Evolutionary conservation across 345 rosid species (phyloP), one percentile per base, ranked within the genome.

Genomic region (Bruguiera gymnorhiza): DNA sequence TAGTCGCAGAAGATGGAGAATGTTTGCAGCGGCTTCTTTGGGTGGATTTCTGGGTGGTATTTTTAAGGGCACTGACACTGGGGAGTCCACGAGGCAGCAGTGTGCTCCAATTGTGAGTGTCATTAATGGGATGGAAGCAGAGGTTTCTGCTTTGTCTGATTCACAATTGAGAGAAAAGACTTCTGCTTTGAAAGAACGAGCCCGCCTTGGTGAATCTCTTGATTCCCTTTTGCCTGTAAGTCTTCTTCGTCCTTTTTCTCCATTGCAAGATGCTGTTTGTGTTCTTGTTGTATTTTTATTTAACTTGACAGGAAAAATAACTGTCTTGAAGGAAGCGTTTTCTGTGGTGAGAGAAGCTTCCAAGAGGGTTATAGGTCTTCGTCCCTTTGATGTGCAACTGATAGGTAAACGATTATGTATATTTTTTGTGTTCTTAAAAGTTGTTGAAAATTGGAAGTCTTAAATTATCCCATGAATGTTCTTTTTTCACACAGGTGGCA

Each of bases 261-360:
- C 50, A 3, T 43, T 43, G 50, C 50, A 43, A 43, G 16, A 43
- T 43, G 16, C 16, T 43, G 37, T 21, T 55, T 20, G 19, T 56
- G n/a, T 21, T 21, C 19, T 63, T 51, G 46, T 26, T 20, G 50
- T 32, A 30, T 37, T 55, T 66, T 15, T 5, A 23, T 60, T 57
- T 48, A 0, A 7, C 52, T 60, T 75, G 30, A 51, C 9, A 6
- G 26, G 32, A 36, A 54, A 55, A 26, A 6, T 57, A 32, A 13
- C 32, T 75, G 20, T 10, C 51, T 73, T 75, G 51, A 84, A 91
- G 98, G 98, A 94, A 76, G 93, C 98, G 18, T 94, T 88, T 88
- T 93, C 97, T 67, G 96, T 91, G 36, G 90, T 91, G 27, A 85
- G 98, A 84, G 97, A 91, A 78, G 98, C 90, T 75, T 91, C 98